phyloP scores from a whole-genome alignment of 768 basidiomycete species.

The Jaapia argillacea region DNA sequence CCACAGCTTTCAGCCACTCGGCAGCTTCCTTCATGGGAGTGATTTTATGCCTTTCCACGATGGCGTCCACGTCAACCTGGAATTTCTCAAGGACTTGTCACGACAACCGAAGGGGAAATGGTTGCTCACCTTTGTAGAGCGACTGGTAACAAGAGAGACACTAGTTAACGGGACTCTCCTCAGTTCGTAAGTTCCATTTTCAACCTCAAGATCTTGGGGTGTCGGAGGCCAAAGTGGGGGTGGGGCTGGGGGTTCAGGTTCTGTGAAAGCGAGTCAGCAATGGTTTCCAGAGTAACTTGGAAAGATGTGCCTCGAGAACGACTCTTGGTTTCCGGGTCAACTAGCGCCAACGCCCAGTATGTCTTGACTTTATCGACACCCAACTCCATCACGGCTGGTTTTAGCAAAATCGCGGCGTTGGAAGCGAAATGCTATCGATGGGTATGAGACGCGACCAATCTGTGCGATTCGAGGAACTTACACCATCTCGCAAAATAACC shows the following conservation, averaged over 20 bases:
- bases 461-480: too few relatives aligned
- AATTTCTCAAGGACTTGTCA: too few relatives aligned
- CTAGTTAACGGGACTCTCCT: constrained; percentile 56
- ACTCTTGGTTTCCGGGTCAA: constrained; percentile 50
- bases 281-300: too few relatives aligned
- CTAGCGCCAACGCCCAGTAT: constrained; percentile 67
- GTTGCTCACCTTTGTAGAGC: constrained; percentile 59
- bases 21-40: constrained; percentile 50
- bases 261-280: too few relatives aligned
- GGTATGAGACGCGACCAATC: too few relatives aligned
- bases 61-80: constrained; percentile 62
- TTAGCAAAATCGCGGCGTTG: constrained; percentile 64
- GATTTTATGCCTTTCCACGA: constrained; percentile 58
- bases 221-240: constrained; percentile 74
- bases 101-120: too few relatives aligned
- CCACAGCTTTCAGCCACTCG: constrained; percentile 35
- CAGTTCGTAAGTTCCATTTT: constrained; percentile 58
- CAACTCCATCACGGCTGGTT: constrained; percentile 36
- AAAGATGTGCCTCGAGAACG: too few relatives aligned
- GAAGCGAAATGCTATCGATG: constrained; percentile 60
- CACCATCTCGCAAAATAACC: constrained; percentile 73
- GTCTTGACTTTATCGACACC: constrained; percentile 40
- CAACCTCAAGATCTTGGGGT: constrained; percentile 33
- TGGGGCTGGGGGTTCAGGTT: too few relatives aligned
- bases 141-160: constrained; percentile 65